Base-by-base conservation (phyloP, 805 yeast genomes). In the Saccharomycopsis fermentans region DNA sequence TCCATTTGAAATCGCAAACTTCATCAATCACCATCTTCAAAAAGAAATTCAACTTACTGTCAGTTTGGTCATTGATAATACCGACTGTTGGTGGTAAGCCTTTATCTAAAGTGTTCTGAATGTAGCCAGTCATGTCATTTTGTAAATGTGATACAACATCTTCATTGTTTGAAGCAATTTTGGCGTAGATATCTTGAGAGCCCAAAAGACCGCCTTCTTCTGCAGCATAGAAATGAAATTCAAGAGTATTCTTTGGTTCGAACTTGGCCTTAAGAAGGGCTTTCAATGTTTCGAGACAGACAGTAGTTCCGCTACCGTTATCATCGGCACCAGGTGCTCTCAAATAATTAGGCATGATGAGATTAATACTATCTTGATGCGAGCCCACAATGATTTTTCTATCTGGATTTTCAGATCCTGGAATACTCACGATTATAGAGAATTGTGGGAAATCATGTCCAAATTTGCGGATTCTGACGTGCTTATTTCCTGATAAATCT, bases 321-420 rank as follows among this genome's bases (percentile, higher is more conserved):
- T 91, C 98, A 68, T 91, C 98, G 4, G 96, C 97, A 3, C 98
- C 98, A 1, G 97, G 97, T 0, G 96, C 90, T 26, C 81, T 77
- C 64, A 86, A 68, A 19, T 83, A 61, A 54, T 77, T 77, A 16
- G 96, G 96, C 59, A 87, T 76, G 48, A 87, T 64, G 59, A 88
- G 74, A 68, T 89, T 90, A 63, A 84, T 78, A 2, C 96, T 86
- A 68, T 91, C 98, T 68, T 87, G 89, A 72, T 92, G 97, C 24
- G 96, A 87, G 1, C 97, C 97, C 48, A 91, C 80, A n/a, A 92
- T 82, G 1, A 91, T 84, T 6, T 77, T 71, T 40, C 71, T 69
- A 6, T 74, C 77, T 17, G 56, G 52, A 51, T 76, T 72, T 26
- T 66, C 66, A 27, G 60, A 65, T 24, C 91, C 90, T 6, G 78